Percentiles rank a stretch among this genome's conserved stretches.
Conservation (phyloP, 2,329 filamentous ascomycete genomes). For the Nakataea oryzae region DNA sequence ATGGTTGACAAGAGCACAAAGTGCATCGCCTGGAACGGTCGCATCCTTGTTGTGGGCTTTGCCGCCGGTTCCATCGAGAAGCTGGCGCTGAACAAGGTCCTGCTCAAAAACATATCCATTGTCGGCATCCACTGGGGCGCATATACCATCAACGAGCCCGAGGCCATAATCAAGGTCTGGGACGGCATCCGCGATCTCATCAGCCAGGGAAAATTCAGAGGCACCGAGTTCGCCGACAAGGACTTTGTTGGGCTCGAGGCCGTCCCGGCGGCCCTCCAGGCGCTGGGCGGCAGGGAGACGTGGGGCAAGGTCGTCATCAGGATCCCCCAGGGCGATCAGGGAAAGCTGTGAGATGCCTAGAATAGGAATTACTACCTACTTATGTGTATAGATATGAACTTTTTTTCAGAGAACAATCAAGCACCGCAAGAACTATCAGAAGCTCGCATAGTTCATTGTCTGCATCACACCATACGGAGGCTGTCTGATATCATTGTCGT, state of each 20-base stretch:
- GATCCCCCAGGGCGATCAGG: conserved; percentile 57
- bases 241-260: conserved; percentile 75
- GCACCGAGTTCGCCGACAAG: conserved; percentile 73
- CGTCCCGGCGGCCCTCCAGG: conserved; percentile 65
- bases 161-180: conserved; percentile 67
- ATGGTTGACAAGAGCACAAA: conserved; percentile 81
- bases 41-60: conserved; percentile 82
- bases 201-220: conserved; percentile 64
- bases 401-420: background rate
- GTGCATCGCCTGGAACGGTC: conserved; percentile 87
- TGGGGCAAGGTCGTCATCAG: conserved; percentile 97
- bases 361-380: background rate
- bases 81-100: conserved; percentile 81
- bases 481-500: too few species aligned
- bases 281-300: conserved; percentile 69
- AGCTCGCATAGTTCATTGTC: too few species aligned
- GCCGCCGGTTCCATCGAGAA: conserved; percentile 82
- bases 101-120: conserved; percentile 86
- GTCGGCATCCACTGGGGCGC: conserved; percentile 89
- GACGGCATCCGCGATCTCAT: conserved; percentile 71
- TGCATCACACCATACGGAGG: too few species aligned
- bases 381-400: background rate
- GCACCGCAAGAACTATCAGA: background rate
- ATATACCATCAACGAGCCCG: conserved; percentile 63
- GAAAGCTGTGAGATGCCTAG: conserved; percentile 35